These are phyloP conservation scores for Metarhizium sp. DNA, from an alignment of 2,329 filamentous ascomycete genomes.

Conservation along the genomic window DNA sequence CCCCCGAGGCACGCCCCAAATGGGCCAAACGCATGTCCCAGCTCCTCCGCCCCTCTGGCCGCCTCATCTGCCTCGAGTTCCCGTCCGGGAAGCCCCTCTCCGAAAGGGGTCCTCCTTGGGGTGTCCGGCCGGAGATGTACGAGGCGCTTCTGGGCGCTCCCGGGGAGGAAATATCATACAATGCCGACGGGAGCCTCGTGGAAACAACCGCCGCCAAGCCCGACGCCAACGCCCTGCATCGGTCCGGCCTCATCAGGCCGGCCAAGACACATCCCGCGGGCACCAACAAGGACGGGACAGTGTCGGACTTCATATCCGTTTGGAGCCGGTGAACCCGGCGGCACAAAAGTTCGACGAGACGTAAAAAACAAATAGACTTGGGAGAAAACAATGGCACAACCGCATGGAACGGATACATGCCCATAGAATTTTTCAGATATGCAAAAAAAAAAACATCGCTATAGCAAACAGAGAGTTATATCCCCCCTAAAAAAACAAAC, in stretches of 20 bases:
- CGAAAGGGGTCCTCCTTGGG: constrained; percentile 63
- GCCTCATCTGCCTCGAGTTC: constrained; percentile 63
- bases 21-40: constrained; percentile 45
- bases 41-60: constrained; percentile 38
- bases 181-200: constrained; percentile 32
- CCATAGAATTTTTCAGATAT: too few relatives aligned
- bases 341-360: background rate
- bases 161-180: constrained; percentile 56
- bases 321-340: constrained; percentile 28
- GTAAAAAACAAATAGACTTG: background rate
- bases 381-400: background rate
- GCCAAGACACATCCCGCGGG: constrained; percentile 38
- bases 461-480: too few relatives aligned
- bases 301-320: constrained; percentile 44
- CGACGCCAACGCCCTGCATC: constrained; percentile 26
- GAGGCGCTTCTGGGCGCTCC: constrained; percentile 61
- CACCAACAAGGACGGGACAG: constrained; percentile 31
- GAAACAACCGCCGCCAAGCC: constrained; percentile 27
- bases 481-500: too few relatives aligned
- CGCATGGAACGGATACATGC: too few relatives aligned
- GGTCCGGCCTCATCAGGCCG: constrained; percentile 42
- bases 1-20: constrained; percentile 37
- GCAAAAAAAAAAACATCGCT: too few relatives aligned
- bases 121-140: constrained; percentile 60
- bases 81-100: constrained; percentile 61